phyloP scores from a whole-genome alignment of 2,329 filamentous ascomycete genomes.

The Lecanicillium sp. region DNA sequence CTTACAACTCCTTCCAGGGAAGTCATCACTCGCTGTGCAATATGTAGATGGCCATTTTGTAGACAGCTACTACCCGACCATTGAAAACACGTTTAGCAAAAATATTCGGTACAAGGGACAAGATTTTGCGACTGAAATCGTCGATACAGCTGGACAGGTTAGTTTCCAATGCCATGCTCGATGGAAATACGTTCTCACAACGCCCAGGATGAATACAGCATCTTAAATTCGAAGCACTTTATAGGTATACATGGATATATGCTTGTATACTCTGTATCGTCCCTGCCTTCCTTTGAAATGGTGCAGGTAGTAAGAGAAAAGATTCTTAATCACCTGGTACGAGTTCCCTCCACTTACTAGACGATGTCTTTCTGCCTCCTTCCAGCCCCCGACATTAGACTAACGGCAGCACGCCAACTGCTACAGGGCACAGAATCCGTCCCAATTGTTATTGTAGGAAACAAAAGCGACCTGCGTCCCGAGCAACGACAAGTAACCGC shows the following conservation, averaged over 20 bases:
- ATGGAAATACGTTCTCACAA: constrained; percentile 6
- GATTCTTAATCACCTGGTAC: constrained; percentile 89
- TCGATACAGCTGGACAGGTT: constrained; percentile 94
- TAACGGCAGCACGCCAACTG: no score
- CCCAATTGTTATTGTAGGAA: constrained; percentile 89
- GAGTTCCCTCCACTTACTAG: constrained; percentile 18
- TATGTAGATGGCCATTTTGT: constrained; percentile 98
- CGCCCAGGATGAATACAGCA: constrained; percentile 87
- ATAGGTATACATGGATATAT: constrained; percentile 99
- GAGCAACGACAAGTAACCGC: constrained; percentile 86
- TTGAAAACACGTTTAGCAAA: constrained; percentile 98
- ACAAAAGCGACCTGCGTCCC: constrained; percentile 89
- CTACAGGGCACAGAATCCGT: constrained; percentile 89
- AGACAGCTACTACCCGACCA: constrained; percentile 97
- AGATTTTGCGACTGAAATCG: constrained; percentile 92
- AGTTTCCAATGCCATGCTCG: constrained; percentile 14
- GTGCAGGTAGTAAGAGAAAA: constrained; percentile 92
- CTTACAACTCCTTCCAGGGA: constrained; percentile 50
- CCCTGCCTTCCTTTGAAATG: constrained; percentile 94
- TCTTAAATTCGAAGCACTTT: constrained; percentile 96
- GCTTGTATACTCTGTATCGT: constrained; percentile 96
- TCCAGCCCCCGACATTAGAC: no score
- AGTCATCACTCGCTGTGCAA: constrained; percentile 93
- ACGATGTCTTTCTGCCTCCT: no score
- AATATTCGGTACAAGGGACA: constrained; percentile 88